Base-by-base conservation (phyloP, 345 rosid genomes). In the Firmiana major region DNA sequence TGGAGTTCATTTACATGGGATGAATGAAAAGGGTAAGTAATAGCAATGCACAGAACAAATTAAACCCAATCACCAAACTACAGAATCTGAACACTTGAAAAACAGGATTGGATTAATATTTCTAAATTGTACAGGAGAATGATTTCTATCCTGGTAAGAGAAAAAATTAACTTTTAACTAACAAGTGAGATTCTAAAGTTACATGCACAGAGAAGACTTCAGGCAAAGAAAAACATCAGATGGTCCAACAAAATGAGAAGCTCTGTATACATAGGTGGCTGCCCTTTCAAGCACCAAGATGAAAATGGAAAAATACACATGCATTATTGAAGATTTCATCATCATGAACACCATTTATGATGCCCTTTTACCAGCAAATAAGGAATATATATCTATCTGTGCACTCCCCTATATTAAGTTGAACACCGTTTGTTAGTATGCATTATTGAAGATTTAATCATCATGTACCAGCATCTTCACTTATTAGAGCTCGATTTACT, bases 111-210 rank as follows among this genome's bases (percentile, higher is more conserved):
- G 38, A 45, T 67, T 45, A 12, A 67, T 43, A 6, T n/a, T 11
- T 16, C 28, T n/a, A 17, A 65, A 21, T 28, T 71, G 74, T 48
- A 71, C 74, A 71, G 17, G 54, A 26, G 12, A 71, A 24, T 24
- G n/a, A 24, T 69, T 48, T 69, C 77, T 79, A 74, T 42, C 36
- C 40, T 1, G 15, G 26, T 10, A 22, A 31, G 43, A 12, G 5
- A 8, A 22, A 8, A 22, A 40, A 21, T 64, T 42, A 71, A 71
- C 36, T 53, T 53, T 63, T 22, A 53, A 22, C 78, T 55, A 58
- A 74, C 63, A 60, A 31, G 42, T 76, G 71, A 66, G 78, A 73
- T 76, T 71, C 77, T 84, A 22, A 11, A 69, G 69, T 64, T 74
- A 64, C 72, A 74, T 74, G 11, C 68, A 57, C 43, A 54, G 34